Percentiles rank a stretch among this genome's conserved stretches.
Conservation (phyloP, 2,329 filamentous ascomycete genomes). For the Fusarium piperis region DNA sequence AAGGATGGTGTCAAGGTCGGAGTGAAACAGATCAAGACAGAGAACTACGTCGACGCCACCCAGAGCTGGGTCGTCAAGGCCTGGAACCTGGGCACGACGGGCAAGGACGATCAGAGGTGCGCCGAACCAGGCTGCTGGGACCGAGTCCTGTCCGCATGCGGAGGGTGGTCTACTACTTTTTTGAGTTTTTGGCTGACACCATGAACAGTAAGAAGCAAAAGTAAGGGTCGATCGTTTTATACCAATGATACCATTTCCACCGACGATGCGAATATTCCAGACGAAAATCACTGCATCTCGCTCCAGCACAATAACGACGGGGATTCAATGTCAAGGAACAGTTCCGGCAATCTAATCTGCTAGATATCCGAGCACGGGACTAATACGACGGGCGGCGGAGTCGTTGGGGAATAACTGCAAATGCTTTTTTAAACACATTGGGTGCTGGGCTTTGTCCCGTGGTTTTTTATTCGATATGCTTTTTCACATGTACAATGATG, state of each 20-base stretch:
- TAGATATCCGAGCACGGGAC: not conserved
- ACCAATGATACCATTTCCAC: not conserved
- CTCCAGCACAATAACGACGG: not conserved
- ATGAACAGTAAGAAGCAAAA: constrained; percentile 38
- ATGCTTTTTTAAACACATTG: not conserved
- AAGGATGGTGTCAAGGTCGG: constrained; percentile 79
- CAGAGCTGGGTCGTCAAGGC: constrained; percentile 75
- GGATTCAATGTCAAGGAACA: not conserved
- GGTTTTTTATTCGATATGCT: not conserved
- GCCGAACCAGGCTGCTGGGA: not conserved
- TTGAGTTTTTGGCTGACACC: constrained; percentile 17
- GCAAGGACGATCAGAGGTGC: constrained; percentile 30
- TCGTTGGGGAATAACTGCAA: not conserved
- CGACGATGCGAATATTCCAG: not conserved
- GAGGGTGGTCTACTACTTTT: not conserved
- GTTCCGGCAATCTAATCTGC: not conserved
- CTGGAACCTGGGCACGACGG: constrained; percentile 64
- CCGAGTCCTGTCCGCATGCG: not conserved
- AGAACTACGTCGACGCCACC: constrained; percentile 78
- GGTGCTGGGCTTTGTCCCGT: not conserved
- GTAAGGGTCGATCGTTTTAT: constrained; percentile 6
- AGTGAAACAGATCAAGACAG: constrained; percentile 73
- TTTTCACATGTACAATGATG: not conserved
- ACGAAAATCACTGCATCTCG: not conserved
- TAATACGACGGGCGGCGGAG: not conserved